Base-by-base conservation (phyloP, 2,329 filamentous ascomycete species). In the Alternaria longipes region DNA sequence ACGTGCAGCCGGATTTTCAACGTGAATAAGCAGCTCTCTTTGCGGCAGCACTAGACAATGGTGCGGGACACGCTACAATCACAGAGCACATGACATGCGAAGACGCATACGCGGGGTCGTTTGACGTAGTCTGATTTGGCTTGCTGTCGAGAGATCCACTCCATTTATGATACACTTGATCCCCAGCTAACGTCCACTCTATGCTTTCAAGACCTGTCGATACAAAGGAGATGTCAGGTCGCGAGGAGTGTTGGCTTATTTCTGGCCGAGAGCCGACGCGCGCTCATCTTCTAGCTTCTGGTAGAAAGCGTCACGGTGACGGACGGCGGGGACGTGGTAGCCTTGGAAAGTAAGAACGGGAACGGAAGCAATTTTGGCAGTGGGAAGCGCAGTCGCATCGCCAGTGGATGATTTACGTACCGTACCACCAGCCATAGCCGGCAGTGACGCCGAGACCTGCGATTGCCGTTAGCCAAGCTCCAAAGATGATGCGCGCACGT, bases 401-500 rank as follows among this genome's bases (percentile, higher is more conserved):
- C 51, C 11, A 18, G 36, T 8, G 30, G 45, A 40, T 32, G 51
- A 30, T 61, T 72, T 74, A 84, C 82, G 66, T 83, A 84, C 81
- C 87, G 82, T 90, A 90, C 88, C 88, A 90, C 83, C 85, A 90
- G 76, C 85, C 83, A 80, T 89, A 90, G 70, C 87, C 88, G 78
- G 83, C 83, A 69, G 86, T 82, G 68, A 85, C 83, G 73, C 87
- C 87, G 77, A 90, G 85, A 79, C 87, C 87, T 89, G 67, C 49
- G 42, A 49, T 46, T 55, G 60, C 60, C 50, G 67, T 77, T 65
- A 77, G 72, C 57, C 40, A 46, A 68, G 66, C 60, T 70, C 44
- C 53, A 41, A 40, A 56, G 50, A 26, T n/a, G 28, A 20, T 14
- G n/a, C 49, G 34, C 62, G 54, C 60, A 56, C 46, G 36, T 36